Evolutionary conservation across 371 early-diverging fungal genomes (phyloP).

Genomic region (Syncephalastrum sp.): DNA sequence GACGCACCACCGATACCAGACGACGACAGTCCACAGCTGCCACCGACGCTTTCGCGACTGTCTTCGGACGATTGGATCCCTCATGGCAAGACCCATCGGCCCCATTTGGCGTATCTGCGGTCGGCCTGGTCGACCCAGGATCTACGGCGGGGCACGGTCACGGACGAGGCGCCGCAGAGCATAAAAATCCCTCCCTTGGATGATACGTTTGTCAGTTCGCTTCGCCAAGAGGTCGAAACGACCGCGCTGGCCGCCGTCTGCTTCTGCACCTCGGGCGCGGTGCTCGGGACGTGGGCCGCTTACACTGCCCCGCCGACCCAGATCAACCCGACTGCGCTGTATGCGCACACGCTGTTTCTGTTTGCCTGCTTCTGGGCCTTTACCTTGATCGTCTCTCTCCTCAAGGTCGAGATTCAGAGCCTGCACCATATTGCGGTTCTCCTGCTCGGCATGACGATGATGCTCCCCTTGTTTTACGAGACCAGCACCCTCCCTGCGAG

Average conservation of each 20-base stretch:
- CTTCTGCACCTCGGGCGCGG: slow-evolving; percentile 2
- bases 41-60: slow-evolving; percentile 12
- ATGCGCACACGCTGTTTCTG: no score
- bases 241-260: not conserved
- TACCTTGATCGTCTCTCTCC: no score
- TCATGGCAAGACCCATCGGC: slow-evolving; percentile 10
- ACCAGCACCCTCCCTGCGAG: slow-evolving; percentile 6
- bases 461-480: slow-evolving; percentile 3
- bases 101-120: slow-evolving; percentile 26
- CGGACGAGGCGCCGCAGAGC: no score
- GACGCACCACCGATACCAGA: not conserved
- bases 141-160: slow-evolving; percentile 3
- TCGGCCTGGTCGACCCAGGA: slow-evolving; percentile 29
- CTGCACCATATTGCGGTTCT: slow-evolving; percentile 1
- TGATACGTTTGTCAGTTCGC: slow-evolving; percentile 6
- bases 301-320: not conserved
- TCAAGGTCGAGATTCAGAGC: no score
- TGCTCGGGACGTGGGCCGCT: slow-evolving; percentile 1
- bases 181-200: no score
- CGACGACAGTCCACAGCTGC: not conserved
- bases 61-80: slow-evolving; percentile 19
- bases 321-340: no score
- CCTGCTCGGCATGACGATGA: slow-evolving; percentile 4
- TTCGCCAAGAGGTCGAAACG: no score
- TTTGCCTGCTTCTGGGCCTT: no score